Conservation (phyloP, 73 alveolate species). For the Uronychia setigera region DNA sequence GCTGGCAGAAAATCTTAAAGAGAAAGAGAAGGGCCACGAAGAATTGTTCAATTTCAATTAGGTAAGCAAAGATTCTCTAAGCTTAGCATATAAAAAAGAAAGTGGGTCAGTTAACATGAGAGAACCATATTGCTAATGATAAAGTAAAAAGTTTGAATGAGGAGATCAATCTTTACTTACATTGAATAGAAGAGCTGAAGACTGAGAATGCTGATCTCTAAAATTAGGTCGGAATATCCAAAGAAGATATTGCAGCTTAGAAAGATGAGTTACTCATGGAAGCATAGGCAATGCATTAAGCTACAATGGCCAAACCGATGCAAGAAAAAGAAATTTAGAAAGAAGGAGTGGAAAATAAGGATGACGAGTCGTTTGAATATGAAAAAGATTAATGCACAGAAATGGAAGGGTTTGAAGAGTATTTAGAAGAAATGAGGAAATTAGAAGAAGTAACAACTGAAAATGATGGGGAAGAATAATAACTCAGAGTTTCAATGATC, state of each 20-base stretch:
- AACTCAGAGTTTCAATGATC: too few relatives aligned
- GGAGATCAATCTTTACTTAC: not conserved
- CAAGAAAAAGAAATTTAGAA: not conserved
- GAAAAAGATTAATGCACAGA: not conserved
- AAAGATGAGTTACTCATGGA: not conserved
- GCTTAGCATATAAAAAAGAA: too few relatives aligned
- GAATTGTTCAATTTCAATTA: too few relatives aligned
- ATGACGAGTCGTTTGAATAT: not conserved
- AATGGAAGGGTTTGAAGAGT: not conserved
- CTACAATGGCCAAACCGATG: not conserved
- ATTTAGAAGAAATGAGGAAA: not conserved
- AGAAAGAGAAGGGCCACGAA: too few relatives aligned
- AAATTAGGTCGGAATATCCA: not conserved
- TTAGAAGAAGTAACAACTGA: not conserved
- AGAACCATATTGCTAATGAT: too few relatives aligned
- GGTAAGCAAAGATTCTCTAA: too few relatives aligned
- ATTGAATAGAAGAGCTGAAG: too few relatives aligned
- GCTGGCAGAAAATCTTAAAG: too few relatives aligned
- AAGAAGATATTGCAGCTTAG: too few relatives aligned
- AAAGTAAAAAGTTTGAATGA: not conserved
- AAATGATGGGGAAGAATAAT: not conserved
- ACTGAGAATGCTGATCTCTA: not conserved
- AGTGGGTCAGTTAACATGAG: too few relatives aligned
- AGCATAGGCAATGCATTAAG: not conserved
- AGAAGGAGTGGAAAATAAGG: not conserved